Evolutionary conservation across 768 basidiomycete species (phyloP).

Genomic region (Leucosporidium scottii): DNA sequence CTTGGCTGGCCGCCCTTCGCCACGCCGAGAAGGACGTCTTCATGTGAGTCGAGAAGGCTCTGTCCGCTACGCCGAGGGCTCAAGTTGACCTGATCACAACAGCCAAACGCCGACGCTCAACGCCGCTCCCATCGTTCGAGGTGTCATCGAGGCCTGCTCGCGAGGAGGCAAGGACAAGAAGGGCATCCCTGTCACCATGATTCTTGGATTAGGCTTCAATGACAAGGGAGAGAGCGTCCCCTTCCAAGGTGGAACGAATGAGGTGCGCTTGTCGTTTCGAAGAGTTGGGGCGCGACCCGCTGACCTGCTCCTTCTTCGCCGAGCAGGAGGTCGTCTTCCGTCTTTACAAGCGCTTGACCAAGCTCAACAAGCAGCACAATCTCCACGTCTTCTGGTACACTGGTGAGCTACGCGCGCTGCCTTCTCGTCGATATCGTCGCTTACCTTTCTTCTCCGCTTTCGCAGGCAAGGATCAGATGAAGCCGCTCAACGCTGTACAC

Average conservation of each 20-base stretch:
- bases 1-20: slow-evolving; percentile 60
- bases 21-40: slow-evolving; percentile 59
- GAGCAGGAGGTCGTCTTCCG: slow-evolving; percentile 51
- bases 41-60: slow-evolving; percentile 45
- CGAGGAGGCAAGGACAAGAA: slow-evolving; percentile 41
- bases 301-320: neutral
- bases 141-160: slow-evolving; percentile 55
- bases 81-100: slow-evolving; percentile 1
- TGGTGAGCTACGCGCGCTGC: slow-evolving; percentile 25
- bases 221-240: slow-evolving; percentile 60
- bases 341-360: slow-evolving; percentile 52
- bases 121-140: slow-evolving; percentile 56
- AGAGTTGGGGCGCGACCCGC: neutral
- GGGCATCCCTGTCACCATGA: slow-evolving; percentile 54
- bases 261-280: slow-evolving; percentile 30
- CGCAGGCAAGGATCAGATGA: slow-evolving; percentile 54
- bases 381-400: slow-evolving; percentile 57
- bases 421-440: neutral
- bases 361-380: slow-evolving; percentile 48
- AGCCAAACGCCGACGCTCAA: slow-evolving; percentile 67
- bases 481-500: slow-evolving; percentile 58
- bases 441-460: too few relatives aligned
- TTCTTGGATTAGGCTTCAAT: slow-evolving; percentile 52
- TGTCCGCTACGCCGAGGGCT: neutral
- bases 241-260: slow-evolving; percentile 65